Evolutionary conservation across 2,329 filamentous ascomycete genomes (phyloP), one percentile per base, ranked within the genome.

Genomic region (Dactylonectria macrodidyma): DNA sequence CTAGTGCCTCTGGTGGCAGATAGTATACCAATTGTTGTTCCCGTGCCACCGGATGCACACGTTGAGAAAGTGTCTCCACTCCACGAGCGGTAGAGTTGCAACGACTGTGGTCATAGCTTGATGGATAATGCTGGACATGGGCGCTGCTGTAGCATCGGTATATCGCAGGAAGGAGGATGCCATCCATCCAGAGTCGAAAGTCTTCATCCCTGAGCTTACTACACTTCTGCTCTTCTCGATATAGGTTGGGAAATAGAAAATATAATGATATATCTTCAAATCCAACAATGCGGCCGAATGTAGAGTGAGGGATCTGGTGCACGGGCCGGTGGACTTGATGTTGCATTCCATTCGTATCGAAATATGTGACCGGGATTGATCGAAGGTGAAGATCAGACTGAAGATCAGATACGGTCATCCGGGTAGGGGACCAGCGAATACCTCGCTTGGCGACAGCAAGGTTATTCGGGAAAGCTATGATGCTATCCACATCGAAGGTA

Each of bases 361-460:
- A 3, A 14, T 4, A 14, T 4, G 30, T 19, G 11, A 58, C n/a
- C 24, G 34, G 5, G 3, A 3, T 62, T 47, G 46, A 48, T 48
- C 16, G 44, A 34, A 59, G 44, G 24, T 59, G 22, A 50, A 59
- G 57, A 22, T 50, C 47, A 51, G 58, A 60, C 58, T 60, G 46
- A 60, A 60, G 46, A 60, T 60, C n/a, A n/a, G 58, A 60, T 30
- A 60, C 24, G 10, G 46, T 44, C 33, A 60, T 60, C 33, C 12
- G 26, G 26, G 58, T 60, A 41, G 58, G 58, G 44, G 58, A 55
- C 46, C 33, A 65, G 24, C 38, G 48, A 52, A 52, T 52, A 6
- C 48, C 48, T 30, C 16, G 24, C 26, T 52, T 52, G 24, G 48
- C 48, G 7, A 52, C 48, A 3, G 48, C 26, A 30, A 52, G 48